Conservation (phyloP, 2,329 filamentous ascomycete species). For the Venturia carpophila region DNA sequence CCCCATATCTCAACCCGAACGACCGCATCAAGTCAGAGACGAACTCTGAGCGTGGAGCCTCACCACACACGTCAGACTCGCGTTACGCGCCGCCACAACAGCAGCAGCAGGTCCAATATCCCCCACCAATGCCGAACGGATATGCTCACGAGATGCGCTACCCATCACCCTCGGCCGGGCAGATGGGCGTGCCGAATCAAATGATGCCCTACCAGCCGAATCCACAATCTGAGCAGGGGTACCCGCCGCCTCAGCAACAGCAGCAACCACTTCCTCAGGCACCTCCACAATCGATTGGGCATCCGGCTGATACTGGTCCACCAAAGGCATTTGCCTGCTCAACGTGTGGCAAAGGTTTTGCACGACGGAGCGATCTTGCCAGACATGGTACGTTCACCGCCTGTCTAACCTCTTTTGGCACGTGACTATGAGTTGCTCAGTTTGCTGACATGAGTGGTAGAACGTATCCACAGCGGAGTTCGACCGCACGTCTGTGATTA, state of each 20-base stretch:
- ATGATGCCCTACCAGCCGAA: conserved; percentile 48
- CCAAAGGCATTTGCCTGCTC: conserved; percentile 81
- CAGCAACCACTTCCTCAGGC: conserved; percentile 32
- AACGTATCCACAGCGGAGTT: conserved; percentile 89
- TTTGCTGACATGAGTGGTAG: conserved; percentile 40
- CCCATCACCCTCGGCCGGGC: conserved; percentile 39
- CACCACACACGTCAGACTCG: conserved; percentile 48
- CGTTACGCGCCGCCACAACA: conserved; percentile 43
- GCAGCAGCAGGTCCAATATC: conserved; percentile 25
- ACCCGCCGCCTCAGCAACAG: conserved; percentile 23
- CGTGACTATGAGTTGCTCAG: not conserved
- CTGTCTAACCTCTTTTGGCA: not conserved
- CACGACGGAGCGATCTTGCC: conserved; percentile 84
- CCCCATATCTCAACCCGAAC: conserved; percentile 37
- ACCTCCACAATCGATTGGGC: conserved; percentile 28
- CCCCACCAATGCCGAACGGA: conserved; percentile 41
- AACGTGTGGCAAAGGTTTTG: conserved; percentile 86
- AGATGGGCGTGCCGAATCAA: conserved; percentile 44
- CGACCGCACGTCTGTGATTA: conserved; percentile 89
- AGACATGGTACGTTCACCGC: conserved; percentile 73
- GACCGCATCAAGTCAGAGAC: conserved; percentile 49
- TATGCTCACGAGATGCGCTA: conserved; percentile 47
- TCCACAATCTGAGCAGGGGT: conserved; percentile 27
- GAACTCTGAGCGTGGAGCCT: conserved; percentile 51
- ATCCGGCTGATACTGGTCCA: conserved; percentile 41